Conservation (phyloP, 2,329 filamentous ascomycete species). For the Colletotrichum higginsianum region DNA sequence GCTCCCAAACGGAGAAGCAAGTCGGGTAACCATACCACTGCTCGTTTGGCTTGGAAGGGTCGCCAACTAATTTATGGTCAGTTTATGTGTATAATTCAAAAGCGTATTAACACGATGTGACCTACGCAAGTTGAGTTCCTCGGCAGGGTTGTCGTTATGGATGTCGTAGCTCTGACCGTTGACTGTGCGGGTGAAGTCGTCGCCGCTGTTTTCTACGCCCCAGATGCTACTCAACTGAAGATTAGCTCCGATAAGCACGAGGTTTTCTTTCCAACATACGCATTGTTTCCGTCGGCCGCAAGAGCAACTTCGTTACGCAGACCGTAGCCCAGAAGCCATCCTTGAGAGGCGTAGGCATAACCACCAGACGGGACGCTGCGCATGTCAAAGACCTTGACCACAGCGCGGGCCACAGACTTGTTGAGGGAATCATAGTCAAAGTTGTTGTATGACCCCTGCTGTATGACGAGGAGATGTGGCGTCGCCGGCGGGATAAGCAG, state of each 20-base stretch:
- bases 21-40: conserved; percentile 72
- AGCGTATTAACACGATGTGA: no score
- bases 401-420: conserved; percentile 53
- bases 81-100: background rate
- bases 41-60: conserved; percentile 48
- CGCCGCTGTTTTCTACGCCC: conserved; percentile 68
- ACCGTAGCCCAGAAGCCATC: conserved; percentile 57
- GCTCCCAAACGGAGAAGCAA: conserved; percentile 71
- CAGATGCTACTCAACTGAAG: conserved; percentile 51
- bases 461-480: conserved; percentile 56
- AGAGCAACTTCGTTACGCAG: conserved; percentile 76
- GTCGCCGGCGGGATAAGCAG: conserved; percentile 53
- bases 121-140: conserved; percentile 75
- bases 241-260: background rate
- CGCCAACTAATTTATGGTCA: conserved; percentile 46
- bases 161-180: conserved; percentile 63
- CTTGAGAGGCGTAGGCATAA: conserved; percentile 57
- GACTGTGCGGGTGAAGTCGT: conserved; percentile 65
- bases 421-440: conserved; percentile 54
- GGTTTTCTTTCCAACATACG: conserved; percentile 23
- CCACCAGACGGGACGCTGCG: conserved; percentile 52
- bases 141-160: conserved; percentile 74
- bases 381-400: conserved; percentile 61
- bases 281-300: conserved; percentile 60
- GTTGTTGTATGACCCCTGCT: conserved; percentile 57